Conservation (phyloP, 2,329 filamentous ascomycete genomes). For the Dactylellina leptospora region DNA sequence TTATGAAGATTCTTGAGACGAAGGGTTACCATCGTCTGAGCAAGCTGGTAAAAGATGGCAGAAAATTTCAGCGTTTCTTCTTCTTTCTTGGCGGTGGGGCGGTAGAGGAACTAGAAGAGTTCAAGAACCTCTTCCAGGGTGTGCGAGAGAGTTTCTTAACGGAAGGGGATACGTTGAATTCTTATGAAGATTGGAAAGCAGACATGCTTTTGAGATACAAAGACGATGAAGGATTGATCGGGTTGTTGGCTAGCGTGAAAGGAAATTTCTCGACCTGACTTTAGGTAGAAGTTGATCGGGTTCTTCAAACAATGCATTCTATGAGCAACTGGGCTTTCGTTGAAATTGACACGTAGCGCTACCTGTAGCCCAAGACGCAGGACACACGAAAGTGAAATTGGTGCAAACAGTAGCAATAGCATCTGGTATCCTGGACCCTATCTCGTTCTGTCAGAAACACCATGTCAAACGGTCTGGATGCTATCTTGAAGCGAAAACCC, state of each 20-base stretch:
- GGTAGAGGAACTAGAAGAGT: slow-evolving; percentile 4
- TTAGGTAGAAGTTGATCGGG: too few species aligned
- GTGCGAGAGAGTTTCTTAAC: slow-evolving; percentile 10
- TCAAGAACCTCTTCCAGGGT: slow-evolving; percentile 13
- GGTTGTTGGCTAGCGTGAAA: slow-evolving; percentile 3
- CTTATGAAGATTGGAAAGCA: slow-evolving; percentile 11
- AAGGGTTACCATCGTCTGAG: slow-evolving; percentile 32
- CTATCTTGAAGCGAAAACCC: slow-evolving; percentile 22
- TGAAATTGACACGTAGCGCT: too few species aligned
- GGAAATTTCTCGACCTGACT: slow-evolving; percentile 1
- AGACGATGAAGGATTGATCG: slow-evolving; percentile 11
- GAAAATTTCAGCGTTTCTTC: slow-evolving; percentile 19
- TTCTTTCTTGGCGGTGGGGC: slow-evolving; percentile 2
- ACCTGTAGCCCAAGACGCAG: too few species aligned
- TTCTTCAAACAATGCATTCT: too few species aligned
- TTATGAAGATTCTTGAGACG: slow-evolving; percentile 56
- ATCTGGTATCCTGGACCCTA: too few species aligned
- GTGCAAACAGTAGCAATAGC: too few species aligned
- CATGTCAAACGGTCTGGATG: slow-evolving; percentile 33
- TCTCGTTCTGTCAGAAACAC: not conserved
- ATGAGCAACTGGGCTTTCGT: too few species aligned
- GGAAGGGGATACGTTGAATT: not conserved
- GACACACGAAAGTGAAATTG: too few species aligned
- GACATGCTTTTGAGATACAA: slow-evolving; percentile 12
- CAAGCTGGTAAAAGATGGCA: slow-evolving; percentile 10